Evolutionary conservation across 179 eudicot genomes (phyloP), one percentile per base, ranked within the genome.

Genomic region (Nepenthes alata): DNA sequence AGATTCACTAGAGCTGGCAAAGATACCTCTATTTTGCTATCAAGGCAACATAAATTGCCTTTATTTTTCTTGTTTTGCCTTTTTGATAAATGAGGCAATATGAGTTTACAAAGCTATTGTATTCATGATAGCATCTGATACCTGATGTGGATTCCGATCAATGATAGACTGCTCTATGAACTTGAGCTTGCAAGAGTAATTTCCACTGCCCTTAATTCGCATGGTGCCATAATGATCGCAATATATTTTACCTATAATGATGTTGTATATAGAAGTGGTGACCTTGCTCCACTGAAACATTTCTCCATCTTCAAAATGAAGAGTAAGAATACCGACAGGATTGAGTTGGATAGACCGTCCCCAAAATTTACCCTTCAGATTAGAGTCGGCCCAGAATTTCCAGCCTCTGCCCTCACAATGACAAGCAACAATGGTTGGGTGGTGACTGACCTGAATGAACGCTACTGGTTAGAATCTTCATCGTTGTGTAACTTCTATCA

Each of bases 271-370:
- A 47, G 98, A 89, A 47, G 98, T 91, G 16, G 96, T 91, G 75
- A 89, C 98, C 81, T 91, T 91, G 81, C 96, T 89, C 98, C 98
- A 91, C 71, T 91, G 81, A 72, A 91, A 91, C 55, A 91, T 84
- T 74, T 91, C 98, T 1, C 98, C 96, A 65, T 91, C 98, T 60
- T 85, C 98, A 78, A 91, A 91, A 70, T 89, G 95, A 59, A 91
- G 85, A 57, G 87, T 83, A 67, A 91, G 93, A 55, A 69, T 72
- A 15, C 98, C 98, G 53, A 91, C 89, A 61, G 98, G 96, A 69
- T 91, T 95, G 45, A 89, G 86, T 68, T 91, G 96, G 71, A 91
- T 91, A 47, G 98, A 91, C 60, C 98, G 98, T 47, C 98, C 98
- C 96, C 98, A 91, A 64, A 91, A 91, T 70, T 88, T 91, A 49